phyloP scores from a whole-genome alignment of 1,284 basidiomycete species.

The Apiotrichum sp. region DNA sequence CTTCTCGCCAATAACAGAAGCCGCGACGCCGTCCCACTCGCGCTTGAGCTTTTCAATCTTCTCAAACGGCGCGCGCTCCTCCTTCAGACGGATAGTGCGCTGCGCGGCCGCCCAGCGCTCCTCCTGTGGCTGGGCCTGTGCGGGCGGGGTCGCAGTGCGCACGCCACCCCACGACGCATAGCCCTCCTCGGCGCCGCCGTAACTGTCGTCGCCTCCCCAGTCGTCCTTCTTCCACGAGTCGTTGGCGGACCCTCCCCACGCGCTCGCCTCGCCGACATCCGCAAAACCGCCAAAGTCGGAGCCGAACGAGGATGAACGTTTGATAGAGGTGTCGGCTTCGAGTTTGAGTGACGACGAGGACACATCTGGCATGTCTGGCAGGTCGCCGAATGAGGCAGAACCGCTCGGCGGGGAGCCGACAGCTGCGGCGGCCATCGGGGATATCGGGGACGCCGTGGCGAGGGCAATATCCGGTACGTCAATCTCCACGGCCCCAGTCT shows the following conservation, averaged over 20 bases:
- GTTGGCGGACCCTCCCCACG: not conserved
- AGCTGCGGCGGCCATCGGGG: not conserved
- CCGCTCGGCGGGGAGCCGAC: too few relatives aligned
- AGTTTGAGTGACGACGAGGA: not conserved
- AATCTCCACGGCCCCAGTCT: not conserved
- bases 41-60: conserved; percentile 29
- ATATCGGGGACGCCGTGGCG: not conserved
- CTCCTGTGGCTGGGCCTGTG: conserved; percentile 13
- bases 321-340: not conserved
- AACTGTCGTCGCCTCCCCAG: conserved; percentile 1
- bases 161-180: conserved; percentile 27
- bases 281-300: conserved; percentile 3
- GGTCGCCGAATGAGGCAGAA: not conserved
- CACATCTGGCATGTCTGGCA: not conserved
- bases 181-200: not conserved
- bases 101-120: conserved; percentile 41
- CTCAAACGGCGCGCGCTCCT: conserved; percentile 37
- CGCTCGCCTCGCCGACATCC: not conserved
- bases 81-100: conserved; percentile 24
- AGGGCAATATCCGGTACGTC: not conserved
- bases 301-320: not conserved
- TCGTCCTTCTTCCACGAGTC: not conserved
- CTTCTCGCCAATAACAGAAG: conserved; percentile 17
- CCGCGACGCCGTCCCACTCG: conserved; percentile 37
- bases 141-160: not conserved